These are phyloP conservation scores for Trifolium subterraneum DNA, from an alignment of 306 rosid genomes.

Conservation along the genomic window DNA sequence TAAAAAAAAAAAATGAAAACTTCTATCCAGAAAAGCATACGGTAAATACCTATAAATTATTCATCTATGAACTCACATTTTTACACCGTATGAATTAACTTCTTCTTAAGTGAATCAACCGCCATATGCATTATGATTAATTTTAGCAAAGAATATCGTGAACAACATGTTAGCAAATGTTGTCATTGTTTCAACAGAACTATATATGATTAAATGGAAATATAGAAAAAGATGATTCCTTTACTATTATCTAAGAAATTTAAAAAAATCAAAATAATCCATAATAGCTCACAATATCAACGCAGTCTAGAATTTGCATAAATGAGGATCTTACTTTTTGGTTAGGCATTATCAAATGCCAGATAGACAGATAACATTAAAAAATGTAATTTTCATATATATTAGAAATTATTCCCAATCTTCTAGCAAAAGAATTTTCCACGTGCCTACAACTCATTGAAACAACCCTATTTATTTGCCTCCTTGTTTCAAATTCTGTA, in stretches of 20 bases:
- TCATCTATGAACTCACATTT: too few relatives aligned
- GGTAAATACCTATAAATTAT: too few relatives aligned
- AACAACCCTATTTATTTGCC: slow-evolving; percentile 35
- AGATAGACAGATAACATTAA: slow-evolving; percentile 37
- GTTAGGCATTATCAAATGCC: slow-evolving; percentile 14
- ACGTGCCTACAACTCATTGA: slow-evolving; percentile 47
- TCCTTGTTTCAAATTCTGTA: slow-evolving; percentile 19
- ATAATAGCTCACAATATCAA: slow-evolving; percentile 21
- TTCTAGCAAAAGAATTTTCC: slow-evolving; percentile 51
- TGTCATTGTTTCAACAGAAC: slow-evolving; percentile 6
- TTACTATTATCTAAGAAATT: neutral
- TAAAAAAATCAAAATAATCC: neutral
- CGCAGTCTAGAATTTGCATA: slow-evolving; percentile 38
- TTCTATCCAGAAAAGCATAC: too few relatives aligned
- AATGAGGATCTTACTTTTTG: slow-evolving; percentile 42
- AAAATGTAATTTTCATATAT: slow-evolving; percentile 30
- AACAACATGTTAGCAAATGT: slow-evolving; percentile 32
- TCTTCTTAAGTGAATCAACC: too few relatives aligned
- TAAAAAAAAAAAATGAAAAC: too few relatives aligned
- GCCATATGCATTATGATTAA: too few relatives aligned
- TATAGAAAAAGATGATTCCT: neutral
- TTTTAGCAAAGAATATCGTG: too few relatives aligned
- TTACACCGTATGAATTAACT: too few relatives aligned
- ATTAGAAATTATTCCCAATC: slow-evolving; percentile 35
- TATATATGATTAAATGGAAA: slow-evolving; percentile 13